Percentiles rank a stretch among this genome's conserved stretches.
These are phyloP conservation scores for Metschnikowia bowlesiae DNA, from an alignment of 805 yeast genomes.

Conservation along the genomic window DNA sequence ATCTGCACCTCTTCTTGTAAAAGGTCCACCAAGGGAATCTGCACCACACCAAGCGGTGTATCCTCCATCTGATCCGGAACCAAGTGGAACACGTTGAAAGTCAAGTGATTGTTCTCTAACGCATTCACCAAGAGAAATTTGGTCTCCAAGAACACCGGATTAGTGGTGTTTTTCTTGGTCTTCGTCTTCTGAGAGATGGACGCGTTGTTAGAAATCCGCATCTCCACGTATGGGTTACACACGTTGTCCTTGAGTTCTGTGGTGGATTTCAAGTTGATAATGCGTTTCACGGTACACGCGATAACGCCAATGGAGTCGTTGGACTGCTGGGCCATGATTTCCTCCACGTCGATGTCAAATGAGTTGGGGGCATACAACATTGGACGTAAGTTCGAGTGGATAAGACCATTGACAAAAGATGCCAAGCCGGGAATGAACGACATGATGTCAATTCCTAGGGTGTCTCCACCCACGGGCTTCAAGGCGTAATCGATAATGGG, in stretches of 20 bases:
- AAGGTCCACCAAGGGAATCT: constrained; percentile 54
- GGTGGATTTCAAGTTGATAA: constrained; percentile 41
- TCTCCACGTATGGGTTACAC: constrained; percentile 54
- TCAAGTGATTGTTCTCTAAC: constrained; percentile 51
- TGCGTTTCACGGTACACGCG: constrained; percentile 58
- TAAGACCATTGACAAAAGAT: constrained; percentile 61
- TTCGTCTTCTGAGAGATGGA: constrained; percentile 50
- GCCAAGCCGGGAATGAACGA: constrained; percentile 77
- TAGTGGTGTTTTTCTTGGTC: constrained; percentile 50
- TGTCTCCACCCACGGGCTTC: constrained; percentile 86
- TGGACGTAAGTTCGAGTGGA: constrained; percentile 69
- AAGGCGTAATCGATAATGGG: constrained; percentile 74
- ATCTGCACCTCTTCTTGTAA: constrained; percentile 49
- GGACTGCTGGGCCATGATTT: constrained; percentile 55
- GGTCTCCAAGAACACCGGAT: constrained; percentile 66
- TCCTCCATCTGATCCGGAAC: constrained; percentile 52
- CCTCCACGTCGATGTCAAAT: constrained; percentile 70
- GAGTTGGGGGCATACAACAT: constrained; percentile 82
- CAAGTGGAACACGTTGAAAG: constrained; percentile 52
- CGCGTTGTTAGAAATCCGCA: constrained; percentile 35
- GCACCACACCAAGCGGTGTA: constrained; percentile 42
- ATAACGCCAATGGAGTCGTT: constrained; percentile 69
- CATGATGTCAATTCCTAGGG: constrained; percentile 83
- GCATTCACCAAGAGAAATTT: constrained; percentile 54
- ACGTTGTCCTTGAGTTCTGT: constrained; percentile 37